Conservation (phyloP, 106 monocot species). For the Dendrobium nobile region DNA sequence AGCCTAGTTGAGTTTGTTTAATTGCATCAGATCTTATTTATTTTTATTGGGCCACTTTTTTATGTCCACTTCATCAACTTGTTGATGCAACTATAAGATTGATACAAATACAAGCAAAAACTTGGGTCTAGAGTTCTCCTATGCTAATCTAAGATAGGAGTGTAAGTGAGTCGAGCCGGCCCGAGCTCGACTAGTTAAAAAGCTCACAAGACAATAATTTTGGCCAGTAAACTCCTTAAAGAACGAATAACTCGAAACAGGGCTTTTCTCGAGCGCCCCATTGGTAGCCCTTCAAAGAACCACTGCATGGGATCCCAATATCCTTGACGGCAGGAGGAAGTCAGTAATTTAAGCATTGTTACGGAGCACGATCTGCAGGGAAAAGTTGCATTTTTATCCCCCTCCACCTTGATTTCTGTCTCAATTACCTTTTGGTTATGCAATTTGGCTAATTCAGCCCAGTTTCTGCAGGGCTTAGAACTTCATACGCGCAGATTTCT, state of each 20-base stretch:
- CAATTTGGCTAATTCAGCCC: too few relatives aligned
- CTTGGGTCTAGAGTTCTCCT: too few relatives aligned
- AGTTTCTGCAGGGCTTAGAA: not conserved
- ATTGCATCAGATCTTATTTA: too few relatives aligned
- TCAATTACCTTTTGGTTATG: not conserved
- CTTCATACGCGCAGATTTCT: not conserved
- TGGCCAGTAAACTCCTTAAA: constrained; percentile 12
- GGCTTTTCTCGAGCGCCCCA: constrained; percentile 12
- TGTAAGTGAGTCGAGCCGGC: too few relatives aligned
- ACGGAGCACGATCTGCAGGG: not conserved
- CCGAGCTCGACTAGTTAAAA: too few relatives aligned
- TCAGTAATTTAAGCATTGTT: constrained; percentile 17
- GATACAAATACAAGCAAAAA: too few relatives aligned
- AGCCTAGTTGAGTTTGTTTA: too few relatives aligned
- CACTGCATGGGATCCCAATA: not conserved
- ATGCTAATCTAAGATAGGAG: too few relatives aligned
- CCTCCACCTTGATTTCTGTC: not conserved
- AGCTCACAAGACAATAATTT: too few relatives aligned
- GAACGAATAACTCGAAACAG: constrained; percentile 39
- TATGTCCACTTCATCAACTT: too few relatives aligned
- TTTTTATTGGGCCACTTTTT: too few relatives aligned
- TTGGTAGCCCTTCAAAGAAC: not conserved
- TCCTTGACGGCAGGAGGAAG: constrained; percentile 3
- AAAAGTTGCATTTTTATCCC: not conserved
- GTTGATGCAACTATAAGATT: too few relatives aligned